Evolutionary conservation across 768 basidiomycete species (phyloP), one percentile per base, ranked within the genome.

Genomic region (Russula brevipes): DNA sequence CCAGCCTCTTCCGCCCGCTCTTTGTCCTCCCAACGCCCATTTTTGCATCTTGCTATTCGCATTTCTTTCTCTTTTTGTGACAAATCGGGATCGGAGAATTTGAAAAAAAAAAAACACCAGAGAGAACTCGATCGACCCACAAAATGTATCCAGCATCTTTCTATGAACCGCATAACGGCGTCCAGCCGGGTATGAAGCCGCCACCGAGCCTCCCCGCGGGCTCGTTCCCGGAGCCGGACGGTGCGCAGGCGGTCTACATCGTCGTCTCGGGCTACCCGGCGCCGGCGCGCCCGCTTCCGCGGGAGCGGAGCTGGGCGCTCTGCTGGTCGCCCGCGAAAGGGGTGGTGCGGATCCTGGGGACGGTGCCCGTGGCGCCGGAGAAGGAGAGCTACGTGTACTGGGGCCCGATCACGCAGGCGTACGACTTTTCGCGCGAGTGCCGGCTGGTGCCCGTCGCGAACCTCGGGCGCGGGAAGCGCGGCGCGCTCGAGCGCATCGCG

Each of bases 121-220:
- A 53, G 6, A 45, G 4, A 57, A 30, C 16, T 14, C 12, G 19
- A 17, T 17, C 24, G 31, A 7, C 24, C n/a, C n/a, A 49, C 16
- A 47, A 41, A 14, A 65, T 60, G 49, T 67, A 67, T 36, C 66
- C 66, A 51, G 41, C 56, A 19, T 45, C 60, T n/a, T 67, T 67
- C 39, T 67, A 67, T 41, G 66, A 67, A 44, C 66, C 66, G 4
- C 55, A 60, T 16, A 65, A 67, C 33, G 66, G 66, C 39, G 14
- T 67, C 16, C 64, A 60, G 33, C 66, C 66, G 7, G 66, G 66
- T 2, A 67, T 67, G 66, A 66, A 57, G 16, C 64, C 66, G 2
- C 66, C 66, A 1, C 35, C 56, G 17, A 59, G 55, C 47, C 60
- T 67, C 2, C 64, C 59, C 33, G 30, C 49, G 9, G 57, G 60